Conservation (phyloP, 179 eudicot genomes). For the Drosera spatulata region DNA sequence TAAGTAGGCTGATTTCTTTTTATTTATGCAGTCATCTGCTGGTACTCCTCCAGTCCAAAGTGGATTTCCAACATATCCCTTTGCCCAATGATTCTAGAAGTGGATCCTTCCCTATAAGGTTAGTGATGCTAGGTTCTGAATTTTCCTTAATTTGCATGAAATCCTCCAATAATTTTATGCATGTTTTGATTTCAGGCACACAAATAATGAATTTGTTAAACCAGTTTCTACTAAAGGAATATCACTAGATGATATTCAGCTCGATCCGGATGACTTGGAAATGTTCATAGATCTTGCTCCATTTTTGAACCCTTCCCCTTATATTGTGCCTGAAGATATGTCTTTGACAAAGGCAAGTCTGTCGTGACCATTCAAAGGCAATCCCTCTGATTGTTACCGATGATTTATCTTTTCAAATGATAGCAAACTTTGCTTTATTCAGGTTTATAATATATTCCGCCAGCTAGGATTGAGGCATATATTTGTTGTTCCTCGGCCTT, state of each 20-base stretch:
- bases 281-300: conserved; percentile 99
- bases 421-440: conserved; percentile 12
- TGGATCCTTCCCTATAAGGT: conserved; percentile 82
- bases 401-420: background rate
- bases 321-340: conserved; percentile 94
- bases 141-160: background rate
- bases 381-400: too few species aligned
- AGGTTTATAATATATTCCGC: conserved; percentile 98
- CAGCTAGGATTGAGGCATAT: conserved; percentile 86
- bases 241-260: conserved; percentile 60
- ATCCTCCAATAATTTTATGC: background rate
- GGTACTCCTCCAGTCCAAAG: conserved; percentile 94
- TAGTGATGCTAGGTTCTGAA: conserved; percentile 5
- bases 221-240: conserved; percentile 91
- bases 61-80: conserved; percentile 94
- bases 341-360: conserved; percentile 77
- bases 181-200: conserved; percentile 55
- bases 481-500: conserved; percentile 89
- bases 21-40: conserved; percentile 63
- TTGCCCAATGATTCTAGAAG: conserved; percentile 70
- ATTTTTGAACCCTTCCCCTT: conserved; percentile 84
- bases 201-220: conserved; percentile 77
- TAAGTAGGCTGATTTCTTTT: conserved; percentile 1
- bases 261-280: conserved; percentile 79
- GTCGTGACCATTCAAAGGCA: too few species aligned